Percentiles rank a stretch among this genome's conserved stretches.
phyloP scores from a whole-genome alignment of 2,329 filamentous ascomycete genomes.

The Pseudocercospora musae region DNA sequence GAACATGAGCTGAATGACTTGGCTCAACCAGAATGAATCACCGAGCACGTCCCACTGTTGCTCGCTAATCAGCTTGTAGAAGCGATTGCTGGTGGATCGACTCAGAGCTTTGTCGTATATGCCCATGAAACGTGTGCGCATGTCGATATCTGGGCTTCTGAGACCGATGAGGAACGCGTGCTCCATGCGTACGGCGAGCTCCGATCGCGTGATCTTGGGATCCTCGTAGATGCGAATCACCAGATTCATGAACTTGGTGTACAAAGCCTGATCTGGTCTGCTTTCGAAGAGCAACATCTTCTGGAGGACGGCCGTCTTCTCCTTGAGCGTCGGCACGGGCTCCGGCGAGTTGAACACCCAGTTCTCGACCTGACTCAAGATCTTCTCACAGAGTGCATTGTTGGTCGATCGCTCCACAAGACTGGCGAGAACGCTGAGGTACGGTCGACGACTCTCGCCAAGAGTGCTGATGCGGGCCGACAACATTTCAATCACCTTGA shows the following conservation, averaged over 20 bases:
- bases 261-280: constrained; percentile 73
- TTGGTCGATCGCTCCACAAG: constrained; percentile 94
- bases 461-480: constrained; percentile 89
- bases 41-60: constrained; percentile 97
- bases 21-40: constrained; percentile 95
- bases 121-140: constrained; percentile 93
- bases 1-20: constrained; percentile 89
- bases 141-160: constrained; percentile 86
- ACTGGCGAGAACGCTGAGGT: constrained; percentile 90
- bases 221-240: constrained; percentile 99
- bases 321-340: constrained; percentile 94
- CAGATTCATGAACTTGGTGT: constrained; percentile 90
- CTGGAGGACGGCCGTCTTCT: constrained; percentile 97
- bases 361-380: constrained; percentile 85
- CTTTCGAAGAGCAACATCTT: constrained; percentile 98
- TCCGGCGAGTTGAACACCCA: constrained; percentile 97
- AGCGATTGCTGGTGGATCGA: constrained; percentile 81
- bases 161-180: constrained; percentile 97
- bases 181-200: constrained; percentile 94
- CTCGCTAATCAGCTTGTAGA: constrained; percentile 82
- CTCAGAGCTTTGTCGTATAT: constrained; percentile 95
- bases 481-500: constrained; percentile 92
- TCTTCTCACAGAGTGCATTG: constrained; percentile 82
- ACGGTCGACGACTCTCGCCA: constrained; percentile 85
- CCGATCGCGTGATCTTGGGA: constrained; percentile 88